phyloP scores from a whole-genome alignment of 257 asterid species.

The Gentiana straminea region DNA sequence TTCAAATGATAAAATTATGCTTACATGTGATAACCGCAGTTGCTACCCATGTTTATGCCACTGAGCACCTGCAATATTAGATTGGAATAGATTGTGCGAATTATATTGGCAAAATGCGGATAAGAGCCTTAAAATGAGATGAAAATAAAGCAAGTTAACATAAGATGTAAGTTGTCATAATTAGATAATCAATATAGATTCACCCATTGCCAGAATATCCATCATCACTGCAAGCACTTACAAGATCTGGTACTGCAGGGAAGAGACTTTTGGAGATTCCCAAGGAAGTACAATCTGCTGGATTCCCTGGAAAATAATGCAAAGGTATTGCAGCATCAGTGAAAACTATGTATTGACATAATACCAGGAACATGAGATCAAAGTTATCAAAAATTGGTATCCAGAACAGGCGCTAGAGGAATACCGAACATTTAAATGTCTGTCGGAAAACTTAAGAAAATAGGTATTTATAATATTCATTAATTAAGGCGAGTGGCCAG shows the following conservation, averaged over 20 bases:
- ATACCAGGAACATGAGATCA: background rate
- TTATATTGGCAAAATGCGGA: background rate
- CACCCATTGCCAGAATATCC: background rate
- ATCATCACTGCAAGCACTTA: conserved; percentile 11
- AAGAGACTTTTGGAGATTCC: conserved; percentile 67
- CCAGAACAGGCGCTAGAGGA: no score
- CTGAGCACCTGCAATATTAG: conserved; percentile 63
- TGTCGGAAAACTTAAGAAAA: no score
- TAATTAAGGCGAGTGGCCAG: no score
- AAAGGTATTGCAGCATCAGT: conserved; percentile 1
- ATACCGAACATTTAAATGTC: no score
- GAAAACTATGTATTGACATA: background rate
- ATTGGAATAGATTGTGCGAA: conserved; percentile 5
- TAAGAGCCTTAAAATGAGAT: background rate
- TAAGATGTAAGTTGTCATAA: background rate
- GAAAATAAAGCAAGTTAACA: background rate
- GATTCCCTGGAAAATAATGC: conserved; percentile 46
- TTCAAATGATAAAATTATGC: conserved; percentile 18
- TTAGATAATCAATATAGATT: background rate
- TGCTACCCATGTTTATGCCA: conserved; percentile 89
- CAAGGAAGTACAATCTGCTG: conserved; percentile 82
- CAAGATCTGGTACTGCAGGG: conserved; percentile 74
- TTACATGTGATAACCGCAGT: conserved; percentile 76
- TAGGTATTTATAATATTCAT: no score
- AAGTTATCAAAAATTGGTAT: background rate